Evolutionary conservation across 192 early-diverging fungal species (phyloP), one percentile per base, ranked within the genome.

Genomic region (Entophlyctis helioformis): DNA sequence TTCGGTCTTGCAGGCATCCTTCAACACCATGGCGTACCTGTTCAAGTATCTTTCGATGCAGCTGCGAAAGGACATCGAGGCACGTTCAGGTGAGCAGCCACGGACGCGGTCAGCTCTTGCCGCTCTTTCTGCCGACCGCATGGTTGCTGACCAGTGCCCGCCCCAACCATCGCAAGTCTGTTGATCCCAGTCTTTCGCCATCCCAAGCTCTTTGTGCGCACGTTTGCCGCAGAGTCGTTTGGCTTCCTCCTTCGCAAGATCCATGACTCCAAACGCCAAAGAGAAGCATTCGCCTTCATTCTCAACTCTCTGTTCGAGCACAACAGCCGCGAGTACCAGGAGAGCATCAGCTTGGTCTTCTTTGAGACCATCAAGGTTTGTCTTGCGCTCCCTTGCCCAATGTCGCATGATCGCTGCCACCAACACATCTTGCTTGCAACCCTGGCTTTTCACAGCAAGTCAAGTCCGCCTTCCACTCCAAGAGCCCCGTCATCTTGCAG

Each of bases 201-300:
- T 43, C 64, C 77, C 54, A 82, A 83, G 37, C 62, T 71, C 28
- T 84, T 84, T 63, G 78, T 91, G 21, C 80, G 89, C 33, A 72
- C 78, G 34, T 98, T 98, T 57, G 76, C 87, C 1, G 87, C 89
- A 39, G 89, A 97, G 61, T 72, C 91, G 0, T 86, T 94, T 74
- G 82, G 88, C 13, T 93, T 83, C 51, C 69, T 97, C 39, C 61
- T 97, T 39, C 73, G 91, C 21, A 91, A 88, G 59, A 69, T 80
- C 11, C 67, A 72, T 8, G 73, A n/a, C n/a, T n/a, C n/a, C 60
- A 24, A 65, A 78, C 16, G 60, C 69, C 19, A 63, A 87, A 42
- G 66, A 67, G 22, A 47, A 1, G 74, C 91, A 39, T 57, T 88
- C 36, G 48, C 51, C 18, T 75, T 76, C 51, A 81, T 84, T 1